Evolutionary conservation across 1,284 basidiomycete species (phyloP), one percentile per base, ranked within the genome.

Genomic region (Moesziomyces globuligerus): DNA sequence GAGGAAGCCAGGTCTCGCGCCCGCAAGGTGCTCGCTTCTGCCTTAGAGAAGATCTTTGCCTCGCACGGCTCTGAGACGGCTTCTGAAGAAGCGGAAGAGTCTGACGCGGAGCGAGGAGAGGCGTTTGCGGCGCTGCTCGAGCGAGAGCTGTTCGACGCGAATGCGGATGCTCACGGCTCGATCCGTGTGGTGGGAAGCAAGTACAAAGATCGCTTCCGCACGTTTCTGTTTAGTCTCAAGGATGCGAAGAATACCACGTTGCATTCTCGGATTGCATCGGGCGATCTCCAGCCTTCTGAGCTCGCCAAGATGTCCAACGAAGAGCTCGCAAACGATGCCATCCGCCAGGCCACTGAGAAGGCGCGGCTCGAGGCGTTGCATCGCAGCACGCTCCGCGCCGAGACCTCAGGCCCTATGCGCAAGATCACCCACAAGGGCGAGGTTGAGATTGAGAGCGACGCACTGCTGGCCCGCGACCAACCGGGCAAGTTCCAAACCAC

Each of bases 341-440:
- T 79, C 21, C 73, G 80, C 29, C 64, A 64, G 41, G 74, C 70
- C 6, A 74, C 74, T 26, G 80, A 82, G 56, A 73, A 72, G 53
- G 75, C 78, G 13, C 65, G 72, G 39, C 57, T 69, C 26, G 78
- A 81, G 29, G 75, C 72, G 29, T 50, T 82, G 41, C 65, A 76
- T 18, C 73, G 74, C 48, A 70, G 69, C 38, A 75, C 80, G 21
- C 49, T 81, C 21, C 64, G 62, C 18, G 52, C 78, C 38, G 71
- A 79, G 23, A 55, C 55, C 21, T 70, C 48, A 10, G 75, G 74
- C 2, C 76, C 77, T 4, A 43, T 76, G 41, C 70, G 80, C 48
- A 82, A 82, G 64, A 76, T 82, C 44, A 82, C 79, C n/a, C 80
- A 82, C 67, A 82, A 82, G 53, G 80, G 80, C 51, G 80, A 82